Base-by-base conservation (phyloP, 352 stramenopile species). In the Globisporangium radiosum region DNA sequence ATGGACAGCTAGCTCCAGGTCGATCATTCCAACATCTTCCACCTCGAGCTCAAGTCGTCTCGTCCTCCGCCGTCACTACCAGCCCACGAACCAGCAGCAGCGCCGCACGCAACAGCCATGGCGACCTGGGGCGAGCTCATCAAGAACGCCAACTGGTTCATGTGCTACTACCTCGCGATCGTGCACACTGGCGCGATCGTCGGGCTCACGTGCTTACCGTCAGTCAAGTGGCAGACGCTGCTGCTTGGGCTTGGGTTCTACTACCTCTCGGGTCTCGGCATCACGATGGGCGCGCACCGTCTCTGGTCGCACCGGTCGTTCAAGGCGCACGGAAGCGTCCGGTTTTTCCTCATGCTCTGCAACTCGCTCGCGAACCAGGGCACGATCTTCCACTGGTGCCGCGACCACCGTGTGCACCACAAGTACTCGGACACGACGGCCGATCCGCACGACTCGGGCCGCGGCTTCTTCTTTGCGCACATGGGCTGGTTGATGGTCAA, bases 391-490 rank as follows among this genome's bases (percentile, higher is more conserved):
- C 96, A 99, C 77, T 99, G 97, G 97, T 81, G 83, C 8, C 92
- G 97, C 42, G 97, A 99, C 77, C 97, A 99, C 81, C 91, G 97
- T 56, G 96, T 99, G 38, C 97, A 99, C 76, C 97, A 99, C 90
- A 99, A 99, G 77, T 98, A 98, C 77, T 98, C 92, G 55, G 96
- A 99, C 73, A 98, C 94, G 14, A 3, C 25, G 25, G 25, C 25
- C 25, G 25, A 25, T 25, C 92, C 92, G 50, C 97, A 99, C 82
- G 89, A 99, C 75, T 97, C 97, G 8, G 95, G 78, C 36, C 84
- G 95, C n/a, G 97, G 97, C 48, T 99, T 99, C 69, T 99, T 99
- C 83, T 99, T 98, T 69, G 89, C 97, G 9, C 97, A 99, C 81
- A 98, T 99, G 83, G 97, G 97, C 55, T 99, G 97, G 97, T 71